Base-by-base conservation (phyloP, 768 basidiomycete species). In the Russula sp. region DNA sequence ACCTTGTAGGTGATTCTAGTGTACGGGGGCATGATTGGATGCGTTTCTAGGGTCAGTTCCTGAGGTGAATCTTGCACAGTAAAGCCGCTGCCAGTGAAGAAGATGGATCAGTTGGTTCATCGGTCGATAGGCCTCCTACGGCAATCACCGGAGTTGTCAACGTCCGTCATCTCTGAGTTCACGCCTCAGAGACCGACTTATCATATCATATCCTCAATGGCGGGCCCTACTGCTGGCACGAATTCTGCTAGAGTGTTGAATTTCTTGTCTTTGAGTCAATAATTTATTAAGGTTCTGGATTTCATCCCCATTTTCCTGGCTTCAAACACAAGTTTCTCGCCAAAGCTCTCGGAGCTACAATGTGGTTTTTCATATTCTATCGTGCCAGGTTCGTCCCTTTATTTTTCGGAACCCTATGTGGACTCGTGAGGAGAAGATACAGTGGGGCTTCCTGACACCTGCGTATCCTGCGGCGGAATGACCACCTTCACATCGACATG, bases 291-390 rank as follows among this genome's bases (percentile, higher is more conserved):
- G 86, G 79, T n/a, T n/a, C n/a, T n/a, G n/a, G n/a, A n/a, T 96
- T 96, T 71, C 82, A 93, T 74, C 94, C 94, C 44, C 94, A 94
- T 73, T 80, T 94, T 32, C 91, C 93, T 8, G 84, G 88, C 13
- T 79, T 84, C 70, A 83, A 79, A 70, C 85, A 94, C 75, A 83
- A 82, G 63, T 84, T 92, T 73, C 80, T 95, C 35, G 83, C 89
- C 31, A 94, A 94, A 75, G 85, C 84, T 64, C 78, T 97, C 50
- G 94, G 94, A 55, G 94, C 94, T 39, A 83, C 86, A 31, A 96
- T 97, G 94, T 97, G 94, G 94, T 96, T 96, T 84, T 97, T 94
- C 80, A 94, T 97, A 73, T 96, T 97, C 80, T 97, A 95, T 77
- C 86, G 94, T 61, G 88, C 90, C 66, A 81, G 93, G 94, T 96